Base-by-base conservation (phyloP, 2,329 filamentous ascomycete species). In the Epicoccum nigrum region DNA sequence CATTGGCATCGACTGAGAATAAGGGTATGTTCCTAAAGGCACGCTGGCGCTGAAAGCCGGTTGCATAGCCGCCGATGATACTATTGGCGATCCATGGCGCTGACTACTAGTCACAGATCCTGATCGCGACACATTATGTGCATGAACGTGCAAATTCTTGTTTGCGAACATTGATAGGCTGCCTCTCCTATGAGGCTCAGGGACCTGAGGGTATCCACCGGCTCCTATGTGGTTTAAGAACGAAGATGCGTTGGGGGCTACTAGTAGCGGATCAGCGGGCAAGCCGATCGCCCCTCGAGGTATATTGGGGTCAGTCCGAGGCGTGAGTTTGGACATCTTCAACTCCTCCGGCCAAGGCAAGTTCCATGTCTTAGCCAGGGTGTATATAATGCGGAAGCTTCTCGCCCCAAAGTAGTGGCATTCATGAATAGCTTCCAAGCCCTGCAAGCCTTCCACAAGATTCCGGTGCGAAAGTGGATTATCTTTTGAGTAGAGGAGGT, bases 331-430 rank as follows among this genome's bases (percentile, higher is more conserved):
- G 50, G 64, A 60, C 54, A 59, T 48, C 48, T 63, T 31, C 54
- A 73, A 35, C 23, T 68, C 69, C 32, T 76, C 72, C 1, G 77
- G 77, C 9, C 76, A 71, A 1, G 70, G 62, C 23, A 79, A 64
- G 21, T 74, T 70, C 77, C 77, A 79, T 23, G 73, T 76, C 28
- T 67, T 68, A 1, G 76, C 70, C 15, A 79, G 60, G 7, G 71
- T 65, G 21, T 74, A 63, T 20, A 79, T 68, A 49, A 79, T 76
- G 20, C 74, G 71, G 34, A 78, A 71, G 21, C 72, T 73, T 21
- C 76, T 71, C 8, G 67, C 71, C 5, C 72, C 75, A 50, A 78
- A 79, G 32, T 70, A 69, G 45, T 78, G 75, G 50, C 77, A 77
- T 32, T 70, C 60, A 13, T 76, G 75, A 42, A 78, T 64, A 13